phyloP scores from a whole-genome alignment of 2,329 filamentous ascomycete genomes.

The Pseudogymnoascus sp. region DNA sequence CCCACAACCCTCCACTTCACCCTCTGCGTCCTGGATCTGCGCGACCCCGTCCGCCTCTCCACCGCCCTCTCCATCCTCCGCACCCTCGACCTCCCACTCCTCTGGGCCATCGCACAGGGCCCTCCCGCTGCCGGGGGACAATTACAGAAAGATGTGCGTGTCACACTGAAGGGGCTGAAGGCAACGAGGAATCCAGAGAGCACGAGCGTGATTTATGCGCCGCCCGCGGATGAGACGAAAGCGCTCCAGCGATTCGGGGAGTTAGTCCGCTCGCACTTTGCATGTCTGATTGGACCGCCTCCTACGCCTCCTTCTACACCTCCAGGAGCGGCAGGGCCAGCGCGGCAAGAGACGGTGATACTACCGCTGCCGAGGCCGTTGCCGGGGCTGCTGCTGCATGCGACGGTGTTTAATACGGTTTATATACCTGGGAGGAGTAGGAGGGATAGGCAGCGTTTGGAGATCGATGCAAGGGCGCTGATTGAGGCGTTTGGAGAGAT shows the following conservation, averaged over 20 bases:
- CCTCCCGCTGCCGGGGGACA: slow-evolving; percentile 35
- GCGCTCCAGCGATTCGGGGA: neutral
- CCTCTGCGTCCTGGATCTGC: slow-evolving; percentile 76
- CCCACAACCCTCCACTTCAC: slow-evolving; percentile 80
- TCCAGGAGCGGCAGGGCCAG: neutral
- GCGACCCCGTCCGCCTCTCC: slow-evolving; percentile 42
- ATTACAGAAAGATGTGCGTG: slow-evolving; percentile 29
- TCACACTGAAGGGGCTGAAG: slow-evolving; percentile 50
- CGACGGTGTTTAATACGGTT: slow-evolving; percentile 79
- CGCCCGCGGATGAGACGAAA: slow-evolving; percentile 45
- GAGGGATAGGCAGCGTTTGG: slow-evolving; percentile 19
- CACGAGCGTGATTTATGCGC: slow-evolving; percentile 60
- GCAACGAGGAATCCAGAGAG: slow-evolving; percentile 53
- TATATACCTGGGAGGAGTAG: slow-evolving; percentile 46
- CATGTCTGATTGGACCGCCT: neutral
- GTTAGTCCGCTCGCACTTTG: neutral
- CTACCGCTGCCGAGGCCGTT: neutral
- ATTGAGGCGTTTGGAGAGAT: slow-evolving; percentile 57
- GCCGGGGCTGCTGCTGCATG: slow-evolving; percentile 61
- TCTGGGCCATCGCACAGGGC: slow-evolving; percentile 36
- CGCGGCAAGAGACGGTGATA: neutral
- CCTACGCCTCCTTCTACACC: neutral
- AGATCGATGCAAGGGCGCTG: slow-evolving; percentile 49
- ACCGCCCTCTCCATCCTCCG: slow-evolving; percentile 41
- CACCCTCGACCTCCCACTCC: slow-evolving; percentile 37